These are phyloP conservation scores for Austroboletus eburneus DNA, from an alignment of 768 basidiomycete genomes.

Conservation along the genomic window DNA sequence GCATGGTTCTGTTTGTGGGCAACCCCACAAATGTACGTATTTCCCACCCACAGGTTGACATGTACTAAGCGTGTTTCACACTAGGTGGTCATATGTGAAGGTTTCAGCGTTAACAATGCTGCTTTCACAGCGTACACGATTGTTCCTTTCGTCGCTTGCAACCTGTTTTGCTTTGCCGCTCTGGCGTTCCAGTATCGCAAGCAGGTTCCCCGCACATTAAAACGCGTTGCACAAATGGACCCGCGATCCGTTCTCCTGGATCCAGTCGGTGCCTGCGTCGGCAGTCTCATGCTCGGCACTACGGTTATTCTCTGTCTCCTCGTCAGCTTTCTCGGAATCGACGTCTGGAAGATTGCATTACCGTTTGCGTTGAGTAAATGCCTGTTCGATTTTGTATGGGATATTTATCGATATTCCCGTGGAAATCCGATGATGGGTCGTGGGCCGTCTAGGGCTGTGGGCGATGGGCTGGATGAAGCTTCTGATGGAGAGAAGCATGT, in stretches of 20 bases:
- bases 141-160: conserved; percentile 71
- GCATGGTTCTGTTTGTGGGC: conserved; percentile 72
- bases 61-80: not conserved
- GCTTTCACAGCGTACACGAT: conserved; percentile 81
- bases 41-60: not conserved
- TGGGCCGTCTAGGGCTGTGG: not conserved
- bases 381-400: conserved; percentile 59
- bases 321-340: conserved; percentile 69
- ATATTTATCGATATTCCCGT: conserved; percentile 44
- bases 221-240: conserved; percentile 35
- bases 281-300: conserved; percentile 57
- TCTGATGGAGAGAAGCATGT: not conserved
- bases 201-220: conserved; percentile 47
- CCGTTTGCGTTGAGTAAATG: conserved; percentile 78
- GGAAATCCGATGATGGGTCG: conserved; percentile 19
- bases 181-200: conserved; percentile 57
- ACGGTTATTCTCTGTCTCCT: conserved; percentile 74
- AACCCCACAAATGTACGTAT: conserved; percentile 79
- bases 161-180: conserved; percentile 57
- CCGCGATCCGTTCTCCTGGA: conserved; percentile 67
- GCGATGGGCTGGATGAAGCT: not conserved
- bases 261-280: conserved; percentile 68
- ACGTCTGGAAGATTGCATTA: conserved; percentile 81
- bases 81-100: conserved; percentile 77
- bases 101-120: conserved; percentile 72